Evolutionary conservation across 2,329 filamentous ascomycete species (phyloP), one percentile per base, ranked within the genome.

Genomic region (Trichoderma breve): DNA sequence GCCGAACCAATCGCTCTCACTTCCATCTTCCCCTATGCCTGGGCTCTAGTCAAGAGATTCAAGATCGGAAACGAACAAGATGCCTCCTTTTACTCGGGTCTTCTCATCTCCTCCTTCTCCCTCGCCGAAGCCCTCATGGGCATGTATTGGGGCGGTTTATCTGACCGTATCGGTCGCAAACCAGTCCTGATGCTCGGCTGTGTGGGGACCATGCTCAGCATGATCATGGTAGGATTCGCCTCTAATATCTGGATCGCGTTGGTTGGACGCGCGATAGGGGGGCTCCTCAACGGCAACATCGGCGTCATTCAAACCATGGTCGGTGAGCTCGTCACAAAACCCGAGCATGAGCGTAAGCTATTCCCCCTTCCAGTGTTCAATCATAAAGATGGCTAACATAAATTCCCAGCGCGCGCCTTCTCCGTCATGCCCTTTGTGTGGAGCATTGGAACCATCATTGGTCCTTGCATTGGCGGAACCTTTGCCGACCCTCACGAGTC

Each of bases 341-440:
- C 93, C 15, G 92, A 95, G 77, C 93, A 97, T 82, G 94, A 97
- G 82, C 93, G 91, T 93, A 83, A 85, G 91, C 88, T 47, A 7
- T 18, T 7, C 26, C 57, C 12, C 24, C 24, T n/a, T n/a, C 73
- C 77, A 32, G 73, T n/a, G 62, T 55, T 15, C 8, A 2, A 28
- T 8, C 26, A 12, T 30, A 39, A 39, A 39, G 6, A 51, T 6
- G 12, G 14, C 68, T 36, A 64, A 73, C 77, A 77, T 62, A 61
- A 53, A 67, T 39, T 32, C 4, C 73, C 76, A 93, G 92, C 94
- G 72, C 90, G 92, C 73, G 95, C 95, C 32, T 97, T 95, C 80
- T 90, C 94, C 3, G 89, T 97, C 58, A 97, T 98, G 93, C 95
- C 95, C 0, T 97, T 97, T 78, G 92, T 97, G 8, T 98, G 95